A percentile compares a stretch with the other conserved stretches of the same genome.
These are phyloP conservation scores for Clathrus columnatus DNA, from an alignment of 768 basidiomycete species.

Conservation along the genomic window DNA sequence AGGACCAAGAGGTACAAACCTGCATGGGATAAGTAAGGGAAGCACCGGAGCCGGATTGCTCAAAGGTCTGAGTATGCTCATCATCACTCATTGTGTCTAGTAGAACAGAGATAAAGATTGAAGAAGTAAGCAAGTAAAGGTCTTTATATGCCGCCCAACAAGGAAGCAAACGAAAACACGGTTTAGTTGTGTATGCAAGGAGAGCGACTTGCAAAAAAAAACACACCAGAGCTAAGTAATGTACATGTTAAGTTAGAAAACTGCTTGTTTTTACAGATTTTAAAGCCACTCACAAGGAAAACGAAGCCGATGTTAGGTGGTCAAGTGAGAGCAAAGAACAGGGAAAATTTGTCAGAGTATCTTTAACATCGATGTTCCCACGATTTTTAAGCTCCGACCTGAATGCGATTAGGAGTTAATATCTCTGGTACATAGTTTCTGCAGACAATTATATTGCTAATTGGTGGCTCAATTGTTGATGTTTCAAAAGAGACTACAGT, in stretches of 20 bases:
- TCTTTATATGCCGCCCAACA: not conserved
- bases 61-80: constrained; percentile 87
- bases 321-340: not conserved
- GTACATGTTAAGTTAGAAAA: not conserved
- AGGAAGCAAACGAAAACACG: constrained; percentile 1
- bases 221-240: constrained; percentile 2
- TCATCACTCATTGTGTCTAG: constrained; percentile 34
- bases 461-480: too few relatives aligned
- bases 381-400: constrained; percentile 4
- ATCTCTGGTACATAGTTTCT: too few relatives aligned
- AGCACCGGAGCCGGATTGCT: constrained; percentile 70
- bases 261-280: not conserved
- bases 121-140: constrained; percentile 4
- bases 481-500: too few relatives aligned
- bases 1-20: not conserved
- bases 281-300: not conserved
- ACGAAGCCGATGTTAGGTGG: not conserved
- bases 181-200: not conserved
- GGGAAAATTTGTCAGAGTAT: constrained; percentile 8
- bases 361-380: constrained; percentile 10
- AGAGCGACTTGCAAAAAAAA: not conserved
- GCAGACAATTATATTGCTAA: too few relatives aligned
- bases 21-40: constrained; percentile 80
- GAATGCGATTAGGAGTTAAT: not conserved
- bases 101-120: not conserved